These are phyloP conservation scores for Verbascum thapsus DNA, from an alignment of 257 asterid species.

Conservation along the genomic window DNA sequence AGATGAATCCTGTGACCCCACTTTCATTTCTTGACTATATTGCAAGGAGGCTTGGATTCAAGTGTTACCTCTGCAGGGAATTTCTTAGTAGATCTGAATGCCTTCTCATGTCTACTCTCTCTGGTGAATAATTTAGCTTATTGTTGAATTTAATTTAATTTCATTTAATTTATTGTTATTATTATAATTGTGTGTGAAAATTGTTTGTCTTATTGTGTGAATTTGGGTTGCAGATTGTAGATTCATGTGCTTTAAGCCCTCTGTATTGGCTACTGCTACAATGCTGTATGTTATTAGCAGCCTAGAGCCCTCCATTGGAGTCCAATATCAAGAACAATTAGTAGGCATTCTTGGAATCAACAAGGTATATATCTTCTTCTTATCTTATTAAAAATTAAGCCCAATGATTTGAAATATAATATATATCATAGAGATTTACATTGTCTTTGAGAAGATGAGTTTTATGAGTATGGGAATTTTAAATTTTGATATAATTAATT, in stretches of 20 bases:
- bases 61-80: conserved; percentile 28
- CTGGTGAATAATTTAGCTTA: conserved; percentile 36
- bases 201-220: conserved; percentile 8
- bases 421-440: no score
- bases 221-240: conserved; percentile 54
- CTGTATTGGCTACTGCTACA: conserved; percentile 82
- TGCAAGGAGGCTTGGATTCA: conserved; percentile 39
- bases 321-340: conserved; percentile 56
- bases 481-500: no score
- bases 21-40: conserved; percentile 56
- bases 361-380: conserved; percentile 55
- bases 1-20: conserved; percentile 75
- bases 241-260: conserved; percentile 62
- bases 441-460: no score
- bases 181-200: no score
- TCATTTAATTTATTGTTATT: not conserved
- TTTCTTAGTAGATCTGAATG: conserved; percentile 54
- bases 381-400: no score
- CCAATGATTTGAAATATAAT: no score
- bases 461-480: no score
- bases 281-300: conserved; percentile 65
- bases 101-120: conserved; percentile 51
- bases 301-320: conserved; percentile 54
- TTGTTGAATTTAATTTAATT: not conserved
- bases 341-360: conserved; percentile 62